Base-by-base conservation (phyloP, 192 early-diverging fungal genomes). In the Lobosporangium transversale region DNA sequence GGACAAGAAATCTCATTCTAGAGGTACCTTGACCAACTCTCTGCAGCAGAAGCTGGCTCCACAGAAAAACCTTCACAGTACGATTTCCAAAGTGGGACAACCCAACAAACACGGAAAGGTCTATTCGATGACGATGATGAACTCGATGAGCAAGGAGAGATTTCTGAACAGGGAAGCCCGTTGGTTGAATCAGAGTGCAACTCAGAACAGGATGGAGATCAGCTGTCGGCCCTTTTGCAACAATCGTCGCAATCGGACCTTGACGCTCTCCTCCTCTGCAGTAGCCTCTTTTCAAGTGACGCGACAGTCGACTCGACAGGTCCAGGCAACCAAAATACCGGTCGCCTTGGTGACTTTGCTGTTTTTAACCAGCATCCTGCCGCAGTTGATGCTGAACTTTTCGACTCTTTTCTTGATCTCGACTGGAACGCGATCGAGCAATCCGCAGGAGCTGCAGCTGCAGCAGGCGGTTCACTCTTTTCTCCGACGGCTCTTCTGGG, bases 361-460 rank as follows among this genome's bases (percentile, higher is more conserved):
- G 30, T 53, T 76, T 48, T 24, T 70, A 37, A 50, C 71, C 58
- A 70, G 26, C 53, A 68, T 76, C 49, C 75, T 79, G 80, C 75
- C 75, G 20, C 80, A 79, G 67, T 33, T 79, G 62, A 69, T 82
- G 66, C 63, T 82, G 80, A 82, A 67, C 66, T 82, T 78, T 68
- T 82, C 75, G 80, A 82, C 67, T 75, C 69, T 79, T 79, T 79
- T 82, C 61, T 79, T 71, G 75, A 79, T 66, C 70, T 83, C 78
- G 70, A 85, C 63, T 78, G 79, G 75, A 68, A 53, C 66, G 40
- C 66, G 37, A 76, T 67, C 64, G 64, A 76, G 58, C 65, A 66
- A 54, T 67, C 73, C 52, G 56, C 63, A 76, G 64, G 64, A 76
- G 45, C 73, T 43, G 37, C 59, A 50, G 42, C 49, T 76, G 53